These are phyloP conservation scores for Glycine tomentella DNA, from an alignment of 306 rosid species.

Conservation along the genomic window DNA sequence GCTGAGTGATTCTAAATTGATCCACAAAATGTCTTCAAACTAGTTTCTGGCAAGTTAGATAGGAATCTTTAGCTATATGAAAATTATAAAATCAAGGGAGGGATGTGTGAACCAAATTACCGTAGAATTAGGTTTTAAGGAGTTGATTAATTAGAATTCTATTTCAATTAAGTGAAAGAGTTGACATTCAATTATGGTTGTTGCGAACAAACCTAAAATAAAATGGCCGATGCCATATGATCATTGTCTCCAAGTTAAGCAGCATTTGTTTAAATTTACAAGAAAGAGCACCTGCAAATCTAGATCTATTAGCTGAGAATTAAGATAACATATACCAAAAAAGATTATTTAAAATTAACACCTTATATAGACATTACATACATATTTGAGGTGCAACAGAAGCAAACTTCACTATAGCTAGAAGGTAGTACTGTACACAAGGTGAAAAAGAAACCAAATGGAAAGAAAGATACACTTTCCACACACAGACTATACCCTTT, in stretches of 20 bases:
- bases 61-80: not conserved
- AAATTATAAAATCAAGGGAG: not conserved
- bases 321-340: not conserved
- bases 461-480: conserved; percentile 23
- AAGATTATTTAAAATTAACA: conserved; percentile 23
- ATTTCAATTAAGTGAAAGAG: not conserved
- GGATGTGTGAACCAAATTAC: not conserved
- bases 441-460: conserved; percentile 19
- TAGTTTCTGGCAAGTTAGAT: conserved; percentile 10
- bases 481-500: conserved; percentile 39
- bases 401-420: conserved; percentile 10
- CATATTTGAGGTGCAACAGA: conserved; percentile 35
- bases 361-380: conserved; percentile 5
- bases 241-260: not conserved
- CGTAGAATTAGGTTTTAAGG: not conserved
- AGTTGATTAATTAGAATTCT: not conserved
- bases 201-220: not conserved
- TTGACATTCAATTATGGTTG: not conserved
- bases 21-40: not conserved
- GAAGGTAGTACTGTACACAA: conserved; percentile 45
- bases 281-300: not conserved
- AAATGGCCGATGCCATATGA: not conserved
- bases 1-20: not conserved
- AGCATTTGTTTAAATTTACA: not conserved
- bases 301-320: not conserved